Conservation (phyloP, 2,329 filamentous ascomycete genomes). For the Aquanectria penicillioides region DNA sequence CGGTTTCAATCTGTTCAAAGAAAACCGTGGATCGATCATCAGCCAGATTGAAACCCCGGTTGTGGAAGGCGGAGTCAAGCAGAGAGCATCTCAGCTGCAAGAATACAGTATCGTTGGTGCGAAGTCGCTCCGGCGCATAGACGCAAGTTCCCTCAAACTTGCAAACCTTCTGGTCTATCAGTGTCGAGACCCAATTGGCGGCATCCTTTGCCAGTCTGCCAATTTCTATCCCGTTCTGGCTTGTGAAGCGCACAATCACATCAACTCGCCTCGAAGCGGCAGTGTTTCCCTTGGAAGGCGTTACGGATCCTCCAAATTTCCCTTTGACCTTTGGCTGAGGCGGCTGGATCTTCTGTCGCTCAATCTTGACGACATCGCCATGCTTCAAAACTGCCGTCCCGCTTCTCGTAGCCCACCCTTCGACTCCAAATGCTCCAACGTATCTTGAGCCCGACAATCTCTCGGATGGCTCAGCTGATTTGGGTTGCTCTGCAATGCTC, state of each 20-base stretch:
- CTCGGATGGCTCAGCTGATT: constrained; percentile 23
- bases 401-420: constrained; percentile 91
- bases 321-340: constrained; percentile 59
- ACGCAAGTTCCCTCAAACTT: constrained; percentile 88
- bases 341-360: constrained; percentile 80
- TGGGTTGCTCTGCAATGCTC: constrained; percentile 16
- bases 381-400: constrained; percentile 80
- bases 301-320: constrained; percentile 50
- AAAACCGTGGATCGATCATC: constrained; percentile 77
- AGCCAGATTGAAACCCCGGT: constrained; percentile 65
- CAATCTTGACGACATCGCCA: constrained; percentile 85
- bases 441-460: constrained; percentile 68
- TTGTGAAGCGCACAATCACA: constrained; percentile 92
- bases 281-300: constrained; percentile 51
- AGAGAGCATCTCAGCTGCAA: constrained; percentile 85
- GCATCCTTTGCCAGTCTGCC: constrained; percentile 88
- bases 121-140: constrained; percentile 83
- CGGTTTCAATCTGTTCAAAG: constrained; percentile 87
- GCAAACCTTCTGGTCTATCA: constrained; percentile 92
- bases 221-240: constrained; percentile 80
- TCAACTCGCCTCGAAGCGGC: constrained; percentile 77
- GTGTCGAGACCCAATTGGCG: constrained; percentile 89
- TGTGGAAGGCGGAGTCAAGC: constrained; percentile 77
- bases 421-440: constrained; percentile 90
- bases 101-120: constrained; percentile 95